Evolutionary conservation across 805 yeast genomes (phyloP).

Genomic region (Lachancea thermotolerans): DNA sequence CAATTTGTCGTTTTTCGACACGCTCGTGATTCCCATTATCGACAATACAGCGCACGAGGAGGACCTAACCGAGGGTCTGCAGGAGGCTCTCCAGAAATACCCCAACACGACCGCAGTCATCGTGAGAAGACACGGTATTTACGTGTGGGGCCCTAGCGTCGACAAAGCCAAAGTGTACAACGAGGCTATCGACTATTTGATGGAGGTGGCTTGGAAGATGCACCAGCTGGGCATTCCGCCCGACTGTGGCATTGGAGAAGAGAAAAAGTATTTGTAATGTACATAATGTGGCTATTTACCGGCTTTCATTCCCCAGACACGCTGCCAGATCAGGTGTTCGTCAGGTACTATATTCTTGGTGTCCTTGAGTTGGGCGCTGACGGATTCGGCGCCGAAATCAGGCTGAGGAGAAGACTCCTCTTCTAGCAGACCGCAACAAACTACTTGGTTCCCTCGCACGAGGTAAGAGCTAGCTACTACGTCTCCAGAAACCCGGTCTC

Average conservation of each 20-base stretch:
- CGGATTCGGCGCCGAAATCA: constrained; percentile 3
- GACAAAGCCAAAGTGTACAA: constrained; percentile 92
- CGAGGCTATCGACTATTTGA: constrained; percentile 85
- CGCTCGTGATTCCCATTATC: constrained; percentile 78
- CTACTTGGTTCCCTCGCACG: constrained; percentile 30
- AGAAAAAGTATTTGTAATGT: constrained; percentile 19
- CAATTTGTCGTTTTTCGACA: constrained; percentile 64
- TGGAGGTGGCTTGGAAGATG: constrained; percentile 84
- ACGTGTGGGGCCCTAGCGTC: constrained; percentile 91
- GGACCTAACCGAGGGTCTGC: constrained; percentile 62
- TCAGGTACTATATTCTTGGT: constrained; percentile 21
- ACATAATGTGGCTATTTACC: constrained; percentile 2
- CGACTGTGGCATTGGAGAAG: constrained; percentile 32
- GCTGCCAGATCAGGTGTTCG: constrained; percentile 27
- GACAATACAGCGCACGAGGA: constrained; percentile 89
- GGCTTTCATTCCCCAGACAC: constrained; percentile 13
- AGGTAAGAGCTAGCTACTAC: constrained; percentile 15
- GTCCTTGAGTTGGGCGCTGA: constrained; percentile 14
- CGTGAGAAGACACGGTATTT: constrained; percentile 90
- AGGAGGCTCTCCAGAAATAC: constrained; percentile 55
- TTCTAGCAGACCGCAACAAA: constrained; percentile 25
- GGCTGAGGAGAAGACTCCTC: constrained; percentile 17
- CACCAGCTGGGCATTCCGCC: constrained; percentile 58
- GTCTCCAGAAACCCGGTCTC: constrained; percentile 41
- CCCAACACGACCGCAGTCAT: constrained; percentile 81